Conservation (phyloP, 2,329 filamentous ascomycete species). For the Paracoccidioides lutzii region DNA sequence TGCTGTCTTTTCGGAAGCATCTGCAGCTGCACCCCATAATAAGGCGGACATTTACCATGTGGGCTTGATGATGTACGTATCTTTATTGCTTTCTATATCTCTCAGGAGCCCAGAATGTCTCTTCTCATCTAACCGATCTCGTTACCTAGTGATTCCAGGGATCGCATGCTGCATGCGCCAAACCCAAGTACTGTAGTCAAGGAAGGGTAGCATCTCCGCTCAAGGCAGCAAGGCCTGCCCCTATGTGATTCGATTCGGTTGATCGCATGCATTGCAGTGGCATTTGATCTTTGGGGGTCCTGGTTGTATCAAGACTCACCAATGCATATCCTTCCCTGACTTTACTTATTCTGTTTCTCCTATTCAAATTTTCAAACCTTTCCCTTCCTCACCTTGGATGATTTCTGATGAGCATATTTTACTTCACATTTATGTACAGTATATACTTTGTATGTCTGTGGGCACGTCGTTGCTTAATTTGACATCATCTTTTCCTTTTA, state of each 20-base stretch:
- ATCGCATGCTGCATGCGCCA: neutral
- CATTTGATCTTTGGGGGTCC: neutral
- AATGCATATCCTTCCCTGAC: neutral
- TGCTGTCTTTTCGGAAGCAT: conserved; percentile 15
- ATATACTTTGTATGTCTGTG: too few species aligned
- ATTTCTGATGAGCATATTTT: neutral
- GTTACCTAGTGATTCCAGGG: neutral
- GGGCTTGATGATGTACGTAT: conserved; percentile 18
- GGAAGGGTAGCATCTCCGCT: neutral
- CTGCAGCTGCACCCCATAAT: conserved; percentile 4
- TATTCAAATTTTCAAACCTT: neutral
- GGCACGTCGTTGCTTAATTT: too few species aligned
- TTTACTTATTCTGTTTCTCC: neutral
- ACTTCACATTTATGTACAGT: too few species aligned
- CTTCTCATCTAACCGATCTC: neutral
- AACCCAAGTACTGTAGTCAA: neutral
- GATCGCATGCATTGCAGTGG: neutral
- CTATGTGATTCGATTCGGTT: neutral
- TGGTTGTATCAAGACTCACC: neutral
- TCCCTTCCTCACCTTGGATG: neutral
- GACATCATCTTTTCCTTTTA: too few species aligned
- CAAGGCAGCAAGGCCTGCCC: neutral
- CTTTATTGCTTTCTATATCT: conserved; percentile 3
- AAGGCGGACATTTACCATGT: conserved; percentile 11
- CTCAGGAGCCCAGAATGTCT: neutral